These are phyloP conservation scores for Fusarium longipes DNA, from an alignment of 2,329 filamentous ascomycete genomes.

Conservation along the genomic window DNA sequence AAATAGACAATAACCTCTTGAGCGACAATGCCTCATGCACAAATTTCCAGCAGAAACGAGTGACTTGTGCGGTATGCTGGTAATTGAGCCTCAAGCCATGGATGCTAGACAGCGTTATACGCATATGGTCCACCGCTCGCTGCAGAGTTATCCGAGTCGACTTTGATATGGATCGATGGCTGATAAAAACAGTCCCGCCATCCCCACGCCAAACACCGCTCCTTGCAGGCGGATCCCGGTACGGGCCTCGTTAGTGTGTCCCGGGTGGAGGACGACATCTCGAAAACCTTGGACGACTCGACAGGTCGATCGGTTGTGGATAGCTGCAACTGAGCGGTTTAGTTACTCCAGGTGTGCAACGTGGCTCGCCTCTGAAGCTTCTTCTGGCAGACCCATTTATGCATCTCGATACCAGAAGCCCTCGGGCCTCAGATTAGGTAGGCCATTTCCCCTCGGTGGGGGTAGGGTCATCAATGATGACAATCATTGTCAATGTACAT, in stretches of 20 bases:
- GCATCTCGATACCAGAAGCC: slow-evolving; percentile 45
- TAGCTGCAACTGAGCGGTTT: slow-evolving; percentile 47
- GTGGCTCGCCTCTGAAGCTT: slow-evolving; percentile 50
- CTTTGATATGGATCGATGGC: slow-evolving; percentile 15
- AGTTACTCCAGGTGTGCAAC: slow-evolving; percentile 50
- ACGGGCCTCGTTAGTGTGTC: slow-evolving; percentile 33
- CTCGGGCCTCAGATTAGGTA: slow-evolving; percentile 44
- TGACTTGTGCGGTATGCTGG: neutral
- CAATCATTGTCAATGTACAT: slow-evolving; percentile 34
- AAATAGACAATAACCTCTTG: neutral
- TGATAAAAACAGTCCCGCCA: slow-evolving; percentile 27
- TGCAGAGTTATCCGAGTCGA: slow-evolving; percentile 19
- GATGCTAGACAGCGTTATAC: neutral
- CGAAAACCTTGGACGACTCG: slow-evolving; percentile 37
- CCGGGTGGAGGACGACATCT: slow-evolving; percentile 28
- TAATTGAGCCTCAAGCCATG: slow-evolving; percentile 3
- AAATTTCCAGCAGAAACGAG: neutral
- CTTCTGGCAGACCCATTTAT: slow-evolving; percentile 45
- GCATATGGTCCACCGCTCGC: slow-evolving; percentile 22
- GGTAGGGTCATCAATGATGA: slow-evolving; percentile 32
- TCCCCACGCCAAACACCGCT: slow-evolving; percentile 35
- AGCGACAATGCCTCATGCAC: neutral
- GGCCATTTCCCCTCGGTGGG: slow-evolving; percentile 32
- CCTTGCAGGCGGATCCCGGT: slow-evolving; percentile 37
- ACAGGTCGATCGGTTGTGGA: slow-evolving; percentile 27